Evolutionary conservation across 495 filamentous ascomycete species (phyloP).

Genomic region (Aspergillus nanangensis): DNA sequence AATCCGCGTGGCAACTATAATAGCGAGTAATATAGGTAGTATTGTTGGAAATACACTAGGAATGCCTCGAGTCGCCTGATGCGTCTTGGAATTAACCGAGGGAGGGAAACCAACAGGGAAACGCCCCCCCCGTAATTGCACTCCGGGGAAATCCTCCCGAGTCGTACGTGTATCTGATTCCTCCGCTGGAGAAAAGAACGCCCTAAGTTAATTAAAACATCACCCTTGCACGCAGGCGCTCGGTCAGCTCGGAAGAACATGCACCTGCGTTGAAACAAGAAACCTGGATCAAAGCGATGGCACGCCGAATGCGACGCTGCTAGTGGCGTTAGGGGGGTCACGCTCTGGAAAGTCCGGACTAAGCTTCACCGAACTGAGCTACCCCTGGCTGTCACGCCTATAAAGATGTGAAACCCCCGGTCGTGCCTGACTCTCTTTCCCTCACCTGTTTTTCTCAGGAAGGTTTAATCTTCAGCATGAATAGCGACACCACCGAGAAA

Average conservation of each 20-base stretch:
- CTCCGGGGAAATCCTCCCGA: slow-evolving; percentile 18
- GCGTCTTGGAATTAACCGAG: slow-evolving; percentile 7
- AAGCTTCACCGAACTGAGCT: slow-evolving; percentile 27
- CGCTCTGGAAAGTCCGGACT: slow-evolving; percentile 20
- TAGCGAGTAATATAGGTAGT: background rate
- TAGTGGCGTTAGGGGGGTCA: slow-evolving; percentile 19
- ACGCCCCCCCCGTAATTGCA: slow-evolving; percentile 6
- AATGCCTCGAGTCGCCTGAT: background rate
- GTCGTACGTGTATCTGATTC: background rate
- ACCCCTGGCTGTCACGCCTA: slow-evolving; percentile 20
- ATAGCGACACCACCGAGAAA: slow-evolving; percentile 31
- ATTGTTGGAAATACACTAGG: too few relatives aligned
- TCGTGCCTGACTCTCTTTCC: slow-evolving; percentile 22
- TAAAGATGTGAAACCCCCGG: slow-evolving; percentile 28
- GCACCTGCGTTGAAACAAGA: slow-evolving; percentile 7
- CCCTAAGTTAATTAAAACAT: slow-evolving; percentile 15
- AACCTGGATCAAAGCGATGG: background rate
- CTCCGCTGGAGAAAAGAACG: slow-evolving; percentile 10
- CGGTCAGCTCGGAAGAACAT: slow-evolving; percentile 4
- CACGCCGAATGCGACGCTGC: slow-evolving; percentile 13
- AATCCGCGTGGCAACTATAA: background rate
- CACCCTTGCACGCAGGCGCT: slow-evolving; percentile 5
- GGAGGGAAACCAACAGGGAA: slow-evolving; percentile 5
- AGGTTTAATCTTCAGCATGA: slow-evolving; percentile 42
- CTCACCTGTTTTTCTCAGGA: slow-evolving; percentile 21